Base-by-base conservation (phyloP, 768 basidiomycete genomes). In the Termitomyces sp. region DNA sequence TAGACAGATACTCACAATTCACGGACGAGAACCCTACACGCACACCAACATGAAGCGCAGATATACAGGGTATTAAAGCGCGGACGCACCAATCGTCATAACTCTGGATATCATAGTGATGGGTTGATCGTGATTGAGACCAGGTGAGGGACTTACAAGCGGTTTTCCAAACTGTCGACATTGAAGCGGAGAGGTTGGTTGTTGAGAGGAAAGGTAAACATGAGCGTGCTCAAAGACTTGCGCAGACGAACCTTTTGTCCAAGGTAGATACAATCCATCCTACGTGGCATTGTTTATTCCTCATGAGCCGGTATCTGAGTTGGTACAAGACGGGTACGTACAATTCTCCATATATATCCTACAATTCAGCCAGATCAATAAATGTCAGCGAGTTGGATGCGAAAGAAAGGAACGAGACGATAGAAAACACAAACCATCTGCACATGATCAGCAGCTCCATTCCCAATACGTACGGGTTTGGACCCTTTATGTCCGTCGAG, bases 331-430 rank as follows among this genome's bases (percentile, higher is more conserved):
- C 50, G 7, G 54, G 40, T 26, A 60, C 81, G 62, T 67, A 90
- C 90, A 94, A 69, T 72, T 97, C 95, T 32, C 96, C 96, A 61
- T 98, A 98, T 53, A 99, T 98, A 68, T 99, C 96, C 92, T 93
- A 58, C 1, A 24, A 11, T 17, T 10, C 15, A 17, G 5, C 24
- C 1, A 12, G 10, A 4, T 7, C 34, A 17, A 37, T 5, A 17
- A 37, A 17, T 37, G 35, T 37, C 35, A 37, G 35, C 15, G 15
- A 17, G 35, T 37, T 2, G 12, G 34, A 14, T 12, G 12, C 34
- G 34, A 12, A 3, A 34, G 34, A 2, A 37, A 37, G 6, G 35
- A 17, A 14, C 14, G 9, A 24, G 10, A 11, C 2, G 15, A 28
- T 0, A 40, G 8, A 46, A 32, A 15, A 40, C 2, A 40, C 49